Conservation (phyloP, 2,329 filamentous ascomycete species). For the Apiospora marii region DNA sequence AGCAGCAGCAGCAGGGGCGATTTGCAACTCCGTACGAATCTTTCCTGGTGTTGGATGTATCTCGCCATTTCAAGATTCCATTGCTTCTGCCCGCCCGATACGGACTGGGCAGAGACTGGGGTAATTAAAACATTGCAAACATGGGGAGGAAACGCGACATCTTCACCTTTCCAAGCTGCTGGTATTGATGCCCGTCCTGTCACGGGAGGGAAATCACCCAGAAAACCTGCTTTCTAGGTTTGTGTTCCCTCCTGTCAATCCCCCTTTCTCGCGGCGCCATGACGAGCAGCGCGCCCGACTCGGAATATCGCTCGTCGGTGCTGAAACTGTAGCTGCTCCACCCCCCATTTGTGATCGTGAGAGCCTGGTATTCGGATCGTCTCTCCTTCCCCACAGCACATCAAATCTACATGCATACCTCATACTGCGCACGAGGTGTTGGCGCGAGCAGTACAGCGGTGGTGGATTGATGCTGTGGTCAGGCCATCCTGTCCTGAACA, state of each 20-base stretch:
- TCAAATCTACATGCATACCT: conserved; percentile 4
- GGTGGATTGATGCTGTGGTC: neutral
- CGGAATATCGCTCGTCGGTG: conserved; percentile 19
- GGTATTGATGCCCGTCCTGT: neutral
- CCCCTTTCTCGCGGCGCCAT: conserved; percentile 1
- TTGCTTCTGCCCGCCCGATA: neutral
- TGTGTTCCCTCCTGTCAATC: neutral
- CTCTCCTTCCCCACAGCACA: conserved; percentile 22
- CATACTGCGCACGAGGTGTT: neutral
- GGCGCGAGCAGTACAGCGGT: neutral
- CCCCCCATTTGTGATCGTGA: conserved; percentile 17
- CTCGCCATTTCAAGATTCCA: neutral
- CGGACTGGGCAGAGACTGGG: neutral
- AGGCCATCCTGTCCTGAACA: neutral
- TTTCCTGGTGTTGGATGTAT: neutral
- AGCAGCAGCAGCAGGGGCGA: neutral
- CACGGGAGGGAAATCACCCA: neutral
- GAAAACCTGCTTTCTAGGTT: conserved; percentile 3
- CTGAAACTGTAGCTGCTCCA: conserved; percentile 24
- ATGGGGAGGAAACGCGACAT: conserved; percentile 11
- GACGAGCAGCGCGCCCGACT: conserved; percentile 4
- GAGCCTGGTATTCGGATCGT: conserved; percentile 25
- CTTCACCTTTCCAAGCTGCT: neutral
- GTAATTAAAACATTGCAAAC: neutral
- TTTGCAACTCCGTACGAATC: neutral